These are phyloP conservation scores for Aspergillus persii DNA, from an alignment of 2,329 filamentous ascomycete species.

Conservation along the genomic window DNA sequence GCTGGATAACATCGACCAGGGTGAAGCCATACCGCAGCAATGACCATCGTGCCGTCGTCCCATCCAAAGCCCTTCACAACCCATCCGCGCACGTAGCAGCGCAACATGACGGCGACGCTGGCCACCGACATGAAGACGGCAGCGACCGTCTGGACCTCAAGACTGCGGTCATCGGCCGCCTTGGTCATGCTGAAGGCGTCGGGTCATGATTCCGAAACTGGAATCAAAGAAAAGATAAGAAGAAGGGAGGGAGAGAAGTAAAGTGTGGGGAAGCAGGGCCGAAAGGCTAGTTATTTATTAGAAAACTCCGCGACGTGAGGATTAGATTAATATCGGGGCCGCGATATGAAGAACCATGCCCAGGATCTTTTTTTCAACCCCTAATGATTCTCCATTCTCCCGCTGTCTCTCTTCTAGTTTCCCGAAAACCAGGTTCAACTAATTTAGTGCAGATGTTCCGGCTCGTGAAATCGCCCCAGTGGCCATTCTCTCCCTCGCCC, in stretches of 20 bases:
- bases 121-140: slow-evolving; percentile 30
- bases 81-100: slow-evolving; percentile 31
- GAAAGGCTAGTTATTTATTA: neutral
- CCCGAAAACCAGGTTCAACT: neutral
- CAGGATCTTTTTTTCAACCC: too few species aligned
- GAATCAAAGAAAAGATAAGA: neutral
- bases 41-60: slow-evolving; percentile 34
- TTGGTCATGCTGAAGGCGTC: neutral
- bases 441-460: neutral
- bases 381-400: too few species aligned
- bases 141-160: slow-evolving; percentile 24
- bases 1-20: neutral
- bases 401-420: neutral
- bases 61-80: slow-evolving; percentile 33
- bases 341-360: neutral
- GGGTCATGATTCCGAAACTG: slow-evolving; percentile 12
- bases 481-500: too few species aligned
- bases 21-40: slow-evolving; percentile 22
- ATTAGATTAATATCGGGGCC: too few species aligned
- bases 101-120: slow-evolving; percentile 25
- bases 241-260: neutral
- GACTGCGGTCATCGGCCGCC: slow-evolving; percentile 17
- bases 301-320: neutral
- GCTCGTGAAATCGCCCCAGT: neutral
- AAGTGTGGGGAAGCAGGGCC: neutral